Percentiles rank a stretch among this genome's conserved stretches.
Evolutionary conservation across 164 flowering plant genomes (phyloP).

Genomic region (Magnolia officinalis): DNA sequence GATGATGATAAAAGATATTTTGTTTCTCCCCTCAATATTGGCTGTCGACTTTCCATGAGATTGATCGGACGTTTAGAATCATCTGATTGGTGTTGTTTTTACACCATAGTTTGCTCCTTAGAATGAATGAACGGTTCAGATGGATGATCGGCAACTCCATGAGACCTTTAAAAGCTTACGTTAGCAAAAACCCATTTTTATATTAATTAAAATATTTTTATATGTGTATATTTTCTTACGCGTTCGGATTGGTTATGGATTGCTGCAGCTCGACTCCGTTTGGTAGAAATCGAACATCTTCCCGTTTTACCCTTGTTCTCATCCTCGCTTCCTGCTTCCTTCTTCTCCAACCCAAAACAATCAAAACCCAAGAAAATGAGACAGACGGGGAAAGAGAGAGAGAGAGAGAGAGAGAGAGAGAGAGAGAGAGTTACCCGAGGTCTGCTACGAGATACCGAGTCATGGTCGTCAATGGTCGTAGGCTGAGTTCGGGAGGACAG

Average conservation of each 20-base stretch:
- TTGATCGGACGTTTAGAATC: no score
- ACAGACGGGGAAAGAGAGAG: not conserved
- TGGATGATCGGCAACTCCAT: no score
- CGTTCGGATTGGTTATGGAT: slow-evolving; percentile 90
- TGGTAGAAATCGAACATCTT: slow-evolving; percentile 54
- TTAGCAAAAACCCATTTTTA: no score
- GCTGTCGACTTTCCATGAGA: no score
- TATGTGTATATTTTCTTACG: slow-evolving; percentile 25
- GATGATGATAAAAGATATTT: no score
- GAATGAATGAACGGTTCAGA: no score
- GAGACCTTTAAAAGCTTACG: no score
- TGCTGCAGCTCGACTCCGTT: slow-evolving; percentile 78
- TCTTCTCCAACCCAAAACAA: slow-evolving; percentile 18
- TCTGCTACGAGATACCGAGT: slow-evolving; percentile 57
- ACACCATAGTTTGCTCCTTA: no score
- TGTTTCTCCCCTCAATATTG: no score
- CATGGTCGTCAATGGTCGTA: slow-evolving; percentile 50
- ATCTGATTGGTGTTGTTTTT: no score
- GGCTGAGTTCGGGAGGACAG: slow-evolving; percentile 23
- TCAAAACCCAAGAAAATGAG: not conserved
- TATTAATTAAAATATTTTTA: no score
- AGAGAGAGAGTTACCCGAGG: slow-evolving; percentile 28
- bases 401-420: not conserved
- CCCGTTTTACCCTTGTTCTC: slow-evolving; percentile 30
- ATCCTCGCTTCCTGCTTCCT: slow-evolving; percentile 30